phyloP scores from a whole-genome alignment of 2,329 filamentous ascomycete genomes.

The Berkeleyomyces rouxiae region DNA sequence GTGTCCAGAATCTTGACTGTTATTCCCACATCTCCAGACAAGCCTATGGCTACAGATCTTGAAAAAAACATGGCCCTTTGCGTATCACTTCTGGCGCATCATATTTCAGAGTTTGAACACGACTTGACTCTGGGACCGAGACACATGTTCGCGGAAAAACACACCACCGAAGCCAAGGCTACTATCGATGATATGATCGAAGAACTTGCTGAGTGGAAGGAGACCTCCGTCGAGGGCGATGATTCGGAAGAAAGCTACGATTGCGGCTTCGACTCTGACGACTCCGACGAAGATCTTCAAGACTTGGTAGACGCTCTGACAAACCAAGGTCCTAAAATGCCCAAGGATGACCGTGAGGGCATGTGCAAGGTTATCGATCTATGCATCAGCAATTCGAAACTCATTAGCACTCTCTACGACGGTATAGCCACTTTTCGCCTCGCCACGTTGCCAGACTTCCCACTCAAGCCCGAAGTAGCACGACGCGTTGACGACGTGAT shows the following conservation, averaged over 20 bases:
- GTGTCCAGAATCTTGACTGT: too few species aligned
- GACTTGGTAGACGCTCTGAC: constrained; percentile 51
- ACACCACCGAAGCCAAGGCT: too few species aligned
- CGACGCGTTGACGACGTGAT: constrained; percentile 39
- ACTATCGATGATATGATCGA: too few species aligned
- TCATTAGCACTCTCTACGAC: constrained; percentile 51
- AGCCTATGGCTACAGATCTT: background rate
- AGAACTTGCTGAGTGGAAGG: too few species aligned
- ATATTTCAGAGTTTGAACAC: too few species aligned
- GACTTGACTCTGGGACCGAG: too few species aligned
- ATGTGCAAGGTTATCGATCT: constrained; percentile 50
- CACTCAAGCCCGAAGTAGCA: constrained; percentile 21
- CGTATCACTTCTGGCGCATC: too few species aligned
- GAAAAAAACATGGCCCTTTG: too few species aligned
- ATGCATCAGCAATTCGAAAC: constrained; percentile 46
- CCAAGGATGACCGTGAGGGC: constrained; percentile 43
- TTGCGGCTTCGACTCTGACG: constrained; percentile 37
- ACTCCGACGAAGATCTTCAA: constrained; percentile 24
- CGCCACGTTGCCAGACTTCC: constrained; percentile 35
- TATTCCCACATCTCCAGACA: background rate
- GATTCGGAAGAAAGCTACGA: constrained; percentile 39
- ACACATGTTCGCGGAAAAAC: too few species aligned
- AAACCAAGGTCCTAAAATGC: constrained; percentile 42
- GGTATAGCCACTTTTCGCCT: constrained; percentile 54
- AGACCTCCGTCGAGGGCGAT: background rate